These are phyloP conservation scores for Scleromitrula shiraiana DNA, from an alignment of 2,329 filamentous ascomycete genomes.

Conservation along the genomic window DNA sequence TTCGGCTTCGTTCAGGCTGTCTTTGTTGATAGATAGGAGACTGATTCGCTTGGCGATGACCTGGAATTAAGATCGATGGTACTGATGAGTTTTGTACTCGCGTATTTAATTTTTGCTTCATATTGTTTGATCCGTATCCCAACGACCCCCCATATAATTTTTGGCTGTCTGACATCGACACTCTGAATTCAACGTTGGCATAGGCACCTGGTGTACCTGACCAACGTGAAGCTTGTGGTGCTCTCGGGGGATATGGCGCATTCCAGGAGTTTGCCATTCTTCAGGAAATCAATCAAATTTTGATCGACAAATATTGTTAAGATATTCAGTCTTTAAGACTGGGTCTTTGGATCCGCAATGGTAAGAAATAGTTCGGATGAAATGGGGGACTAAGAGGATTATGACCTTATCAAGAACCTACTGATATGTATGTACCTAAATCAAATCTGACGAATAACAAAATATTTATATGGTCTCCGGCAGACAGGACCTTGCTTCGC, in stretches of 20 bases:
- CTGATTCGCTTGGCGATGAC: background rate
- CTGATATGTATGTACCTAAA: background rate
- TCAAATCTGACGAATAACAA: constrained; percentile 2
- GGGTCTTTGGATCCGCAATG: background rate
- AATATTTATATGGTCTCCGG: constrained; percentile 1
- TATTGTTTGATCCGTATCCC: constrained; percentile 22
- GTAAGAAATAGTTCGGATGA: background rate
- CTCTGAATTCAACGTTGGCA: constrained; percentile 25
- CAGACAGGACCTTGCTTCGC: constrained; percentile 1
- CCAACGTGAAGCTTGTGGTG: background rate
- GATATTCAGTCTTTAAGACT: background rate
- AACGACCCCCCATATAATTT: constrained; percentile 20
- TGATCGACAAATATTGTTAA: background rate
- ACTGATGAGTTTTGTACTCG: background rate
- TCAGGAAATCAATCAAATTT: background rate
- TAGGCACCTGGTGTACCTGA: constrained; percentile 18
- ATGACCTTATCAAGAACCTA: constrained; percentile 1
- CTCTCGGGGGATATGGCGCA: constrained; percentile 10
- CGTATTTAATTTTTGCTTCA: constrained; percentile 17
- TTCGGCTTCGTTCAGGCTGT: constrained; percentile 9
- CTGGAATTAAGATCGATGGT: constrained; percentile 4
- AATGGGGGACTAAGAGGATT: background rate
- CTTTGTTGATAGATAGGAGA: background rate
- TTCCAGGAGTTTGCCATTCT: constrained; percentile 2
- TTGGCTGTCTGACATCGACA: constrained; percentile 21